A percentile compares a stretch with the other conserved stretches of the same genome.
Evolutionary conservation across 1,139 yeast species (phyloP).

Genomic region (Suhomyces taliae): DNA sequence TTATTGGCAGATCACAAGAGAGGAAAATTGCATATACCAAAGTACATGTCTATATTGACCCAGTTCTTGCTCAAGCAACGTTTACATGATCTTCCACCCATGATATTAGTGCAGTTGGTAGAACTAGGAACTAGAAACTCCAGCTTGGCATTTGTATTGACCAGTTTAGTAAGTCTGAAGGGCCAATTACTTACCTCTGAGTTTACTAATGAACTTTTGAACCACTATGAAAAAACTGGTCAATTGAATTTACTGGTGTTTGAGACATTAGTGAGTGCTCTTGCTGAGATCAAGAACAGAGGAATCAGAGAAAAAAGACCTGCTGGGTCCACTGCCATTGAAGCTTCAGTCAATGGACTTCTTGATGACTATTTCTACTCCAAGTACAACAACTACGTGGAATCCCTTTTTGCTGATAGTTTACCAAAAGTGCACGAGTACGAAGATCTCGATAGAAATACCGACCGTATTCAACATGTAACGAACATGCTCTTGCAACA

Average conservation of each 20-base stretch:
- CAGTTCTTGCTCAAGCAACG: slow-evolving; percentile 18
- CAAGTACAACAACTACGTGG: slow-evolving; percentile 27
- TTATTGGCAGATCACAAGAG: slow-evolving; percentile 4
- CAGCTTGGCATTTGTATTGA: slow-evolving; percentile 13
- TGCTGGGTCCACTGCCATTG: not conserved
- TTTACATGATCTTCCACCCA: slow-evolving; percentile 17
- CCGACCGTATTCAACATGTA: slow-evolving; percentile 31
- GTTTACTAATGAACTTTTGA: slow-evolving; percentile 25
- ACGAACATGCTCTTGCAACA: slow-evolving; percentile 12
- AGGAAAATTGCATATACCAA: slow-evolving; percentile 20
- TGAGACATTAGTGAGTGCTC: slow-evolving; percentile 16
- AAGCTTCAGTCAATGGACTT: not conserved
- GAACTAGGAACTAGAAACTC: slow-evolving; percentile 25
- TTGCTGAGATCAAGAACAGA: not conserved
- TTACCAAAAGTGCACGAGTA: slow-evolving; percentile 41
- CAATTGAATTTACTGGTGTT: slow-evolving; percentile 23
- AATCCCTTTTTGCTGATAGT: slow-evolving; percentile 26
- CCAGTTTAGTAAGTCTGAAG: slow-evolving; percentile 14
- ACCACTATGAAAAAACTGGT: slow-evolving; percentile 16
- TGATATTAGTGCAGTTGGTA: slow-evolving; percentile 23
- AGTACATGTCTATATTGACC: slow-evolving; percentile 28
- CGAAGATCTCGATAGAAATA: slow-evolving; percentile 29
- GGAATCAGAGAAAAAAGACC: not conserved
- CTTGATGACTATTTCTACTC: slow-evolving; percentile 23
- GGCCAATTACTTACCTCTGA: slow-evolving; percentile 16